These are phyloP conservation scores for Lithospermum erythrorhizon DNA, from an alignment of 257 asterid species.

Conservation along the genomic window DNA sequence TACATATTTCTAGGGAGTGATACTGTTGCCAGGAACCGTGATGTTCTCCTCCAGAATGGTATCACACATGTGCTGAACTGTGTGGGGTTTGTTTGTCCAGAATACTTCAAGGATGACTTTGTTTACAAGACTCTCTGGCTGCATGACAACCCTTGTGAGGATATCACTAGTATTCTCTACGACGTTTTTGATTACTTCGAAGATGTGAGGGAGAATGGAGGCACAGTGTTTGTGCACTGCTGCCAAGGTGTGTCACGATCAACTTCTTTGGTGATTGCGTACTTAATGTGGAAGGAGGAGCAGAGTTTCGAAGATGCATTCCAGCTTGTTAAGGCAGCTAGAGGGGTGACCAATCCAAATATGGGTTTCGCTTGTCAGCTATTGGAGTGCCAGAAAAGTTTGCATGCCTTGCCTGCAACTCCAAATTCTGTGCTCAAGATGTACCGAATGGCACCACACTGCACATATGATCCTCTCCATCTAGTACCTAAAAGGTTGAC, in stretches of 20 bases:
- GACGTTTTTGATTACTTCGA: conserved; percentile 92
- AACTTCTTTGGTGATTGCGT: conserved; percentile 85
- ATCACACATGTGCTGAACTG: conserved; percentile 94
- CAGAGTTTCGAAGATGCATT: conserved; percentile 77
- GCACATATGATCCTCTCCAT: conserved; percentile 89
- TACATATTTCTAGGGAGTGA: conserved; percentile 80
- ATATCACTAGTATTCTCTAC: conserved; percentile 77
- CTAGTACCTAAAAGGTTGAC: conserved; percentile 31
- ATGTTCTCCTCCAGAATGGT: conserved; percentile 48
- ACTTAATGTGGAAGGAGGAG: conserved; percentile 89
- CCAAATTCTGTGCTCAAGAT: conserved; percentile 67
- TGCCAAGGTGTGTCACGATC: conserved; percentile 94
- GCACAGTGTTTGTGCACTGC: conserved; percentile 87
- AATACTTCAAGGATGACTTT: conserved; percentile 69
- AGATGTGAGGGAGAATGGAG: conserved; percentile 66
- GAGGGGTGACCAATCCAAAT: conserved; percentile 87
- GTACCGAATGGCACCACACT: conserved; percentile 86
- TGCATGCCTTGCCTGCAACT: conserved; percentile 86
- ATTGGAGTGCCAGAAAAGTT: conserved; percentile 57
- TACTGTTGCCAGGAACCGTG: conserved; percentile 64
- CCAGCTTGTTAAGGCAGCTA: conserved; percentile 63
- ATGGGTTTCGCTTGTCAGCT: conserved; percentile 87
- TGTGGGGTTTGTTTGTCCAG: conserved; percentile 75
- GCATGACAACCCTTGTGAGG: conserved; percentile 85
- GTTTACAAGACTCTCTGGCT: conserved; percentile 92